Evolutionary conservation across 1,139 yeast species (phyloP).

Genomic region (Suhomyces wounanorum): DNA sequence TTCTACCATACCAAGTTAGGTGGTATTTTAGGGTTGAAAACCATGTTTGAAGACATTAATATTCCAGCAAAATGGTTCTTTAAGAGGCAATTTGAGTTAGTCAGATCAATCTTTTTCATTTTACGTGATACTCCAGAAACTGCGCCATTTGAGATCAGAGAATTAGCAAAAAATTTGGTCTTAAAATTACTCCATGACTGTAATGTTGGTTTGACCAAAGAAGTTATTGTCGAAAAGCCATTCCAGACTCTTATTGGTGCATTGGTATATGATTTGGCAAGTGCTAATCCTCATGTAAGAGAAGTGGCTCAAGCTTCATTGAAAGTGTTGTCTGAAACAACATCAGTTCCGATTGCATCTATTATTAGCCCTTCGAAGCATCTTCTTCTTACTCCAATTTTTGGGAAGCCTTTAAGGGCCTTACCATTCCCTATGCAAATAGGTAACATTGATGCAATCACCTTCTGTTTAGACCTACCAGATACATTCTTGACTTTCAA

Average conservation of each 20-base stretch:
- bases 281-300: slow-evolving; percentile 81
- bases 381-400: slow-evolving; percentile 84
- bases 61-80: slow-evolving; percentile 75
- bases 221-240: slow-evolving; percentile 65
- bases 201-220: slow-evolving; percentile 59
- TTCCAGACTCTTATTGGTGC: slow-evolving; percentile 84
- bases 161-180: slow-evolving; percentile 68
- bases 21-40: slow-evolving; percentile 80
- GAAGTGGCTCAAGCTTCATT: slow-evolving; percentile 79
- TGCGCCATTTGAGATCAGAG: slow-evolving; percentile 78
- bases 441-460: slow-evolving; percentile 95
- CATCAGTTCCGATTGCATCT: slow-evolving; percentile 67
- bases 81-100: slow-evolving; percentile 78
- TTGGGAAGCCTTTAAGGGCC: slow-evolving; percentile 95
- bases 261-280: slow-evolving; percentile 87
- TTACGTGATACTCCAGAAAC: slow-evolving; percentile 88
- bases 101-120: slow-evolving; percentile 85
- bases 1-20: slow-evolving; percentile 84
- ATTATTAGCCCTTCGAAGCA: slow-evolving; percentile 83
- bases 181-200: slow-evolving; percentile 65
- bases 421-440: slow-evolving; percentile 98
- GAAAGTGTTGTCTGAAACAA: slow-evolving; percentile 64
- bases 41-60: slow-evolving; percentile 66
- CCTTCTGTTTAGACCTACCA: slow-evolving; percentile 81
- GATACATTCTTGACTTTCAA: slow-evolving; percentile 82